Percentiles rank a stretch among this genome's conserved stretches.
Evolutionary conservation across 352 stramenopile genomes (phyloP).

Genomic region (Pelagophyceae sp.): DNA sequence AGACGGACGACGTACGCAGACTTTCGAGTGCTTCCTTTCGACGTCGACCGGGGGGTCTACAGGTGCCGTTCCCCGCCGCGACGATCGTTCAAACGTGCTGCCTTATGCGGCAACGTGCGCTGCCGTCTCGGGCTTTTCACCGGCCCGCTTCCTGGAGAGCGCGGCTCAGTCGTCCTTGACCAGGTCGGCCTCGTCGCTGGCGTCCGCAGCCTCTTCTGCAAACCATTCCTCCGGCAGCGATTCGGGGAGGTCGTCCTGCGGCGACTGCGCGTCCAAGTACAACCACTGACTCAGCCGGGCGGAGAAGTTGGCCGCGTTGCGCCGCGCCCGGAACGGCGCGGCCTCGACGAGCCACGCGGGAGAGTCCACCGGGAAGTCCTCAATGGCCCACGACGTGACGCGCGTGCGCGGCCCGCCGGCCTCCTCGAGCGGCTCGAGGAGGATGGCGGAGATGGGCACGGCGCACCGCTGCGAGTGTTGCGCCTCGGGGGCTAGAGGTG

Average conservation of each 20-base stretch:
- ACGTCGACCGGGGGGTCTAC: too few species aligned
- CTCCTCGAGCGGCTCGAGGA: constrained; percentile 12
- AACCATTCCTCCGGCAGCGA: not conserved
- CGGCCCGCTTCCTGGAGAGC: too few species aligned
- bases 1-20: too few species aligned
- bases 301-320: not conserved
- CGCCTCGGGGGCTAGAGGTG: not conserved
- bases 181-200: not conserved
- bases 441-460: not conserved
- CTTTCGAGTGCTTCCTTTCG: too few species aligned
- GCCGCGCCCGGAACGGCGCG: not conserved
- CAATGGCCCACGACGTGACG: not conserved
- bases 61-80: too few species aligned
- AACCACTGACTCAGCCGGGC: not conserved
- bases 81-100: too few species aligned
- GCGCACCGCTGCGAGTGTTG: not conserved
- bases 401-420: not conserved
- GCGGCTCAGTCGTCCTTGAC: not conserved
- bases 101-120: too few species aligned
- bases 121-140: not conserved
- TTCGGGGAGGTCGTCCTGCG: not conserved
- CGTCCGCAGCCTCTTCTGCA: not conserved
- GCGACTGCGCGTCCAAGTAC: not conserved
- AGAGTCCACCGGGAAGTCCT: not conserved
- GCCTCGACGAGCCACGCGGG: not conserved